Evolutionary conservation across 2,329 filamentous ascomycete species (phyloP).

Genomic region (Ophiostoma ips): DNA sequence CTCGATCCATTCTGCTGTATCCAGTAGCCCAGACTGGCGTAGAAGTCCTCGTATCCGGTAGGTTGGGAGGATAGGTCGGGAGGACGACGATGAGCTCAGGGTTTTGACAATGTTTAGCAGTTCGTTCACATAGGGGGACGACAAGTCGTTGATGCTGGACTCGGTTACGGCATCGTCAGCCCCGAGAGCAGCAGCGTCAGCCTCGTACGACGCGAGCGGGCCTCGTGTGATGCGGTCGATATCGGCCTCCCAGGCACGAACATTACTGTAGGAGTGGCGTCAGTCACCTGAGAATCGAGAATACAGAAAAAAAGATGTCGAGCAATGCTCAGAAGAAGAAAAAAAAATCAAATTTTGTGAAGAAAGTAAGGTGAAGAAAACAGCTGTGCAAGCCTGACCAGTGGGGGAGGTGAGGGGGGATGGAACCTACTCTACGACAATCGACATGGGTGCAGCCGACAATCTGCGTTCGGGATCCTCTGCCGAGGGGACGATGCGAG

Average conservation of each 20-base stretch:
- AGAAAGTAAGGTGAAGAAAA: not conserved
- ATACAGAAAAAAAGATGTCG: not conserved
- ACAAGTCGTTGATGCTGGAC: conserved; percentile 27
- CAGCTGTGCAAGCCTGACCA: not conserved
- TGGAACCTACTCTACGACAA: conserved; percentile 32
- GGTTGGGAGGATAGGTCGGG: conserved; percentile 46
- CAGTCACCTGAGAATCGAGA: not conserved
- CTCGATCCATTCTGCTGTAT: conserved; percentile 19
- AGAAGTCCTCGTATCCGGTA: conserved; percentile 49
- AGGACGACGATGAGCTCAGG: conserved; percentile 55
- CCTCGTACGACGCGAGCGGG: conserved; percentile 24
- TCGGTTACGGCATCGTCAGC: conserved; percentile 4
- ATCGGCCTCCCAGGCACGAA: conserved; percentile 27
- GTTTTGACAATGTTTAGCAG: conserved; percentile 56
- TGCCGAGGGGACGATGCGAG: not conserved
- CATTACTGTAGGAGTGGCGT: conserved; percentile 9
- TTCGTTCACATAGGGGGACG: conserved; percentile 42
- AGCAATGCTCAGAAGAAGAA: too few relatives aligned
- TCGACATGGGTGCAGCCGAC: conserved; percentile 24
- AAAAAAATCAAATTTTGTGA: too few relatives aligned
- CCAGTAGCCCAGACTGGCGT: conserved; percentile 44
- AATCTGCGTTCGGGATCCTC: conserved; percentile 4
- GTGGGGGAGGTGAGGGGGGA: not conserved
- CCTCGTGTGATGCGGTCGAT: conserved; percentile 47
- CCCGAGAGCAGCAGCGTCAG: conserved; percentile 1